Evolutionary conservation across 495 filamentous ascomycete species (phyloP).

Genomic region (Penicillium cinerascens): DNA sequence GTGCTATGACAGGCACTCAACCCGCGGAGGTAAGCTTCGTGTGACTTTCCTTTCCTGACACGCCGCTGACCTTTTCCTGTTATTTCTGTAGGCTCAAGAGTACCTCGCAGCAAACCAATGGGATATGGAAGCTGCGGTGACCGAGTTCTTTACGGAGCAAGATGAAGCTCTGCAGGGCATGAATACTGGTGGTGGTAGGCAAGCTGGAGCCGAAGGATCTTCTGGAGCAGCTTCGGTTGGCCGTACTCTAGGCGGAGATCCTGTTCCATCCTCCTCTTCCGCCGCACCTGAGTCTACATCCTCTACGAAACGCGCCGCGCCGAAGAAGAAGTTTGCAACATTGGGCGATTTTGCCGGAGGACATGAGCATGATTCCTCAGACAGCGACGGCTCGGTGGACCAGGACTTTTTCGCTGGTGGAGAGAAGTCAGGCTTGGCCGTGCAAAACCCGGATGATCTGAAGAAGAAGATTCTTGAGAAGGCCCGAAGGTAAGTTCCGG

Average conservation of each 20-base stretch:
- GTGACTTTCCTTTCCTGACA: background rate
- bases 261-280: conserved; percentile 28
- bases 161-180: conserved; percentile 53
- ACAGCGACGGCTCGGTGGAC: conserved; percentile 58
- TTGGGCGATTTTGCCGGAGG: conserved; percentile 47
- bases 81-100: conserved; percentile 57
- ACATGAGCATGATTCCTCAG: conserved; percentile 56
- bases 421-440: conserved; percentile 93
- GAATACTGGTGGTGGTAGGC: conserved; percentile 29
- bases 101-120: conserved; percentile 66
- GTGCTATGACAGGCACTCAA: conserved; percentile 62
- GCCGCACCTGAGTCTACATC: conserved; percentile 33
- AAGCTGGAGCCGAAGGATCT: conserved; percentile 27
- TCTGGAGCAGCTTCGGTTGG: conserved; percentile 15
- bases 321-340: conserved; percentile 55
- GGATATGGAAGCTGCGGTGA: conserved; percentile 64
- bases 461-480: conserved; percentile 78
- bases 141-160: conserved; percentile 65
- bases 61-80: conserved; percentile 2
- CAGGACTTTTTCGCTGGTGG: conserved; percentile 91
- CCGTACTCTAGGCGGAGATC: conserved; percentile 33
- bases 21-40: conserved; percentile 56
- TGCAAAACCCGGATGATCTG: conserved; percentile 80
- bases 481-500: conserved; percentile 62
- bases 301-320: conserved; percentile 25